A percentile compares a stretch with the other conserved stretches of the same genome.
phyloP scores from a whole-genome alignment of 75 land plant species.

The Ceratopteris richardii region DNA sequence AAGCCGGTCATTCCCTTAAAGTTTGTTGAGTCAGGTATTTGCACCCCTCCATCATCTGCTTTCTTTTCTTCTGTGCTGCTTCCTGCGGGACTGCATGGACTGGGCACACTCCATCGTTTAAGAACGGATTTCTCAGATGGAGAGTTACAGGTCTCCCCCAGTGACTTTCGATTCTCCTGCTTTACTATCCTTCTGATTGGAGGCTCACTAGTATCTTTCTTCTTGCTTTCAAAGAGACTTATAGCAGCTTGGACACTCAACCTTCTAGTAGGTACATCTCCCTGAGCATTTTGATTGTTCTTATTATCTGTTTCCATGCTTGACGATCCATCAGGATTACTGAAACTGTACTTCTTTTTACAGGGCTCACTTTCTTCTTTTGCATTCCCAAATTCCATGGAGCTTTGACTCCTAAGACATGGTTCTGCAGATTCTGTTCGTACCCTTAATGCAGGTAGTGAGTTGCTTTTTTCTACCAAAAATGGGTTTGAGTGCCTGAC shows the following conservation, averaged over 20 bases:
- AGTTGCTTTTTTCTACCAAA: background rate
- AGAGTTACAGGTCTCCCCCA: conserved; percentile 43
- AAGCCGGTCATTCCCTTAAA: too few relatives aligned
- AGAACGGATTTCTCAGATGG: conserved; percentile 52
- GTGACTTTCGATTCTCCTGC: conserved; percentile 40
- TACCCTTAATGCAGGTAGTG: background rate
- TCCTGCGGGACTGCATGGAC: conserved; percentile 27
- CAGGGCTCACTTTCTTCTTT: background rate
- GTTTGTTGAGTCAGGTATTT: too few relatives aligned
- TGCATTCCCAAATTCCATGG: background rate
- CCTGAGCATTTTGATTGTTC: background rate
- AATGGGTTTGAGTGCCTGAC: background rate
- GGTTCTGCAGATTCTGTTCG: background rate
- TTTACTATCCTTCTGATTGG: conserved; percentile 18
- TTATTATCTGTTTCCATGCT: background rate
- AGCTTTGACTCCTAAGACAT: background rate
- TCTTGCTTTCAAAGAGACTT: conserved; percentile 73
- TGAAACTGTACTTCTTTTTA: background rate
- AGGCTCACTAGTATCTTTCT: conserved; percentile 41
- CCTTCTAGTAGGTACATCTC: conserved; percentile 35
- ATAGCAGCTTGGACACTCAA: conserved; percentile 84
- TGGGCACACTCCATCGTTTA: conserved; percentile 62
- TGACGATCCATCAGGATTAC: background rate
- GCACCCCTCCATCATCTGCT: background rate
- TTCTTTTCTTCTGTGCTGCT: background rate